These are phyloP conservation scores for sunflower (Helianthus annuus) DNA, from an alignment of 129 eudicot genomes.

Conservation along the genomic window DNA sequence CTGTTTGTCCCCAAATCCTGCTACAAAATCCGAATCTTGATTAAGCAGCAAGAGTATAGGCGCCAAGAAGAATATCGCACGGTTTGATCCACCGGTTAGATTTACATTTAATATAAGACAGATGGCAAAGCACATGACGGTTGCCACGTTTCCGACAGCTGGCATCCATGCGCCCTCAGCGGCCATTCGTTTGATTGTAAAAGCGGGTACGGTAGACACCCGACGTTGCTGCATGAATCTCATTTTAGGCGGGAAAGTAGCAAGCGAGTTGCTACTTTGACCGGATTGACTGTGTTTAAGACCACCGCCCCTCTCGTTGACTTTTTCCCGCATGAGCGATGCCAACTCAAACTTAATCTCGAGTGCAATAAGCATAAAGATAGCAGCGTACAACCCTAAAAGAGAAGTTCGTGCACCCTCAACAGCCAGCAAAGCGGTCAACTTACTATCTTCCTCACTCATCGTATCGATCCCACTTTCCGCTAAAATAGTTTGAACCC, in stretches of 20 bases:
- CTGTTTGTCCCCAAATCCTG: conserved; percentile 99
- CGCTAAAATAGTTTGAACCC: conserved; percentile 56
- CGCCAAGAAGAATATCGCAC: conserved; percentile 95
- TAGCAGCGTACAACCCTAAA: conserved; percentile 91
- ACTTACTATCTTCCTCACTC: conserved; percentile 67
- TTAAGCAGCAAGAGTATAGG: conserved; percentile 85
- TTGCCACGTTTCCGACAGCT: conserved; percentile 96
- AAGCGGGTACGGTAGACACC: conserved; percentile 72
- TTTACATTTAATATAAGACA: conserved; percentile 81
- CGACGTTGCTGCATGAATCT: conserved; percentile 92
- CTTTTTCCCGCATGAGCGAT: conserved; percentile 78
- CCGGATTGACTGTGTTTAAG: conserved; percentile 69
- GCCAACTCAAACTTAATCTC: conserved; percentile 93
- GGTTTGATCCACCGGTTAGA: conserved; percentile 94
- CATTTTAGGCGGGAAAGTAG: conserved; percentile 59
- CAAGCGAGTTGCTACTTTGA: conserved; percentile 59
- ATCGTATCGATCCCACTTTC: conserved; percentile 56
- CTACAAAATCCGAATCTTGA: conserved; percentile 95
- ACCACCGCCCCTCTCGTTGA: conserved; percentile 60
- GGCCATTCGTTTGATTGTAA: conserved; percentile 81
- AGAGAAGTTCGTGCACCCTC: conserved; percentile 98
- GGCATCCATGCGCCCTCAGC: conserved; percentile 99
- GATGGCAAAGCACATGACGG: conserved; percentile 91
- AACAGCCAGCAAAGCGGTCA: conserved; percentile 72
- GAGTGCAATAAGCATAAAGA: conserved; percentile 92